phyloP scores from a whole-genome alignment of 805 yeast genomes.

The Saccharomycopsis fermentans region DNA sequence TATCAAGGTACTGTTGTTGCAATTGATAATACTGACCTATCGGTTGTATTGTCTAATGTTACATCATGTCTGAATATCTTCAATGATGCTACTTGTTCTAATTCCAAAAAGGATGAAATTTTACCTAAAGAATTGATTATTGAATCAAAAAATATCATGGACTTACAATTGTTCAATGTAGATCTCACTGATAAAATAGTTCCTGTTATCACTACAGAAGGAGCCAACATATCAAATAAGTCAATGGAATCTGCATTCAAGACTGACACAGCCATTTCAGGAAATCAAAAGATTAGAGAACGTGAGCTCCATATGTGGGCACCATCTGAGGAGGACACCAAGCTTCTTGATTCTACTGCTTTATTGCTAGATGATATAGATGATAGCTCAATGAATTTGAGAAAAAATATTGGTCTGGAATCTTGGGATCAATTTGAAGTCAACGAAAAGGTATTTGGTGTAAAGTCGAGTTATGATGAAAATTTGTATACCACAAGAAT shows the following conservation, averaged over 20 bases:
- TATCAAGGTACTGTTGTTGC: constrained; percentile 51
- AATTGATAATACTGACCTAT: constrained; percentile 27
- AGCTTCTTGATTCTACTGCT: constrained; percentile 14
- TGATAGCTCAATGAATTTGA: constrained; percentile 19
- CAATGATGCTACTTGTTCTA: not conserved
- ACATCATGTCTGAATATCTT: constrained; percentile 4
- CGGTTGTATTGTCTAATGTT: constrained; percentile 32
- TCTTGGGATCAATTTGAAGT: constrained; percentile 91
- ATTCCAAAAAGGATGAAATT: constrained; percentile 29
- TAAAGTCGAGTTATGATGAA: constrained; percentile 71
- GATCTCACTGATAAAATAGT: constrained; percentile 24
- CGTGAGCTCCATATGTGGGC: constrained; percentile 80
- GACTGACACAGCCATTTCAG: constrained; percentile 81
- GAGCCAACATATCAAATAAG: constrained; percentile 15
- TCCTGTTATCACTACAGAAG: not conserved
- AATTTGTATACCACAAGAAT: constrained; percentile 61
- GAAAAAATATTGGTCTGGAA: constrained; percentile 27
- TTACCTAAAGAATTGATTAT: constrained; percentile 38
- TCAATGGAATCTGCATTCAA: constrained; percentile 36
- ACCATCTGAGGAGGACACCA: constrained; percentile 44
- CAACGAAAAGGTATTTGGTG: constrained; percentile 84
- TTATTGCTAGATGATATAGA: constrained; percentile 29
- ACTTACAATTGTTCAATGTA: constrained; percentile 34
- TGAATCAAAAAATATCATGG: constrained; percentile 41
- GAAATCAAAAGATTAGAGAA: constrained; percentile 38